Evolutionary conservation across 2,329 filamentous ascomycete species (phyloP).

Genomic region (Apiospora pterosperma): DNA sequence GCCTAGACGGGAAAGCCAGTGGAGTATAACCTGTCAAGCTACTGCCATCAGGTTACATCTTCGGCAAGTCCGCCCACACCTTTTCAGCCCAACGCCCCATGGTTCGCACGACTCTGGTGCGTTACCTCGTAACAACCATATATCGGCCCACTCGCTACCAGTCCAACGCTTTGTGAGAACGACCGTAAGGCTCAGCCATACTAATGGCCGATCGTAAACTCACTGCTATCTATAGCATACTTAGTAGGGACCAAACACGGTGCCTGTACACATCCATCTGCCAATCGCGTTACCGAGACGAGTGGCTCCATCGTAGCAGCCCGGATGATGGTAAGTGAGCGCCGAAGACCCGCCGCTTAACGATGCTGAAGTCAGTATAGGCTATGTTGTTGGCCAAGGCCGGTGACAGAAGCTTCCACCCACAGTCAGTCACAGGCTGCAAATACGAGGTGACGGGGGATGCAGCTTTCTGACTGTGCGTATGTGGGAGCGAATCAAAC

Average conservation of each 20-base stretch:
- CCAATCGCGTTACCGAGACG: not conserved
- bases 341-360: not conserved
- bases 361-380: not conserved
- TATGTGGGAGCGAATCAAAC: not conserved
- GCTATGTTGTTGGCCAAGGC: not conserved
- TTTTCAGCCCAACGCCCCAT: constrained; percentile 1
- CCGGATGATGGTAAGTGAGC: not conserved
- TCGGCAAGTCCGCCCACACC: constrained; percentile 4
- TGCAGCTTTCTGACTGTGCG: not conserved
- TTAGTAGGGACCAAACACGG: not conserved
- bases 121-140: constrained; percentile 3
- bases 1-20: not conserved
- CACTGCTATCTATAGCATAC: not conserved
- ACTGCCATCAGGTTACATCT: constrained; percentile 1
- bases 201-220: too few species aligned
- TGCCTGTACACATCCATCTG: not conserved
- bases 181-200: not conserved
- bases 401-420: not conserved
- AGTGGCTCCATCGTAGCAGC: not conserved
- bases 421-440: not conserved
- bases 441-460: not conserved
- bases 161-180: not conserved
- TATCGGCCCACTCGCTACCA: not conserved
- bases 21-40: constrained; percentile 1
- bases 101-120: not conserved